Evolutionary conservation across 768 basidiomycete genomes (phyloP).

Genomic region (Leucocoprinus leucothites): DNA sequence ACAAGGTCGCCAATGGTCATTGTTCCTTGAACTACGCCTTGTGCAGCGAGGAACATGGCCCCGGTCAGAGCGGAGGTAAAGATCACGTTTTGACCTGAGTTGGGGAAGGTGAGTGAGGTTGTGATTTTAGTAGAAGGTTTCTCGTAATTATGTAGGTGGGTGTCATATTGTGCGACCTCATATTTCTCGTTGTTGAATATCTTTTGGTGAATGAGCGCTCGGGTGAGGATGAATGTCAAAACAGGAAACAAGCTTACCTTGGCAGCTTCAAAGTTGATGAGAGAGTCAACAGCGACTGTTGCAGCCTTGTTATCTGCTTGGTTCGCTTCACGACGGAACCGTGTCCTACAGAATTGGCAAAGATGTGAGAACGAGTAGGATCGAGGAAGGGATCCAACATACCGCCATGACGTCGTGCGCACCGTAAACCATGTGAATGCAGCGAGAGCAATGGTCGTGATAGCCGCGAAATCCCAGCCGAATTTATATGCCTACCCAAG

Average conservation of each 20-base stretch:
- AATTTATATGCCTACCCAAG: slow-evolving; percentile 87
- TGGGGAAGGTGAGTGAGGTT: too few species aligned
- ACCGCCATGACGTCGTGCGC: slow-evolving; percentile 98
- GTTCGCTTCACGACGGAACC: slow-evolving; percentile 94
- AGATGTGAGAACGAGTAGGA: too few species aligned
- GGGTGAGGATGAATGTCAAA: slow-evolving; percentile 7
- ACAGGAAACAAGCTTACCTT: slow-evolving; percentile 55
- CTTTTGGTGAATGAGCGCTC: too few species aligned
- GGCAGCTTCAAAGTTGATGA: slow-evolving; percentile 98
- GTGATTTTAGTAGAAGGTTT: slow-evolving; percentile 90
- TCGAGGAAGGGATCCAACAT: too few species aligned
- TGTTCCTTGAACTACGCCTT: slow-evolving; percentile 87
- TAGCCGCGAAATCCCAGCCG: slow-evolving; percentile 94
- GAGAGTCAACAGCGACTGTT: slow-evolving; percentile 86
- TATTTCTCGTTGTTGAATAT: too few species aligned
- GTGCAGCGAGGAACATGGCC: slow-evolving; percentile 96
- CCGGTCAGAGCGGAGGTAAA: too few species aligned
- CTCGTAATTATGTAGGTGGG: slow-evolving; percentile 85
- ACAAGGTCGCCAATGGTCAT: slow-evolving; percentile 99
- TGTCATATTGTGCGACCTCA: slow-evolving; percentile 90
- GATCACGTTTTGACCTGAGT: too few species aligned
- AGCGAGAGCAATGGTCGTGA: slow-evolving; percentile 80
- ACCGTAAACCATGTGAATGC: slow-evolving; percentile 96
- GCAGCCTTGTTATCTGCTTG: slow-evolving; percentile 96
- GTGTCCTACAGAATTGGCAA: too few species aligned